Evolutionary conservation across 345 rosid genomes (phyloP).

Genomic region (Eucalyptus brandiana): DNA sequence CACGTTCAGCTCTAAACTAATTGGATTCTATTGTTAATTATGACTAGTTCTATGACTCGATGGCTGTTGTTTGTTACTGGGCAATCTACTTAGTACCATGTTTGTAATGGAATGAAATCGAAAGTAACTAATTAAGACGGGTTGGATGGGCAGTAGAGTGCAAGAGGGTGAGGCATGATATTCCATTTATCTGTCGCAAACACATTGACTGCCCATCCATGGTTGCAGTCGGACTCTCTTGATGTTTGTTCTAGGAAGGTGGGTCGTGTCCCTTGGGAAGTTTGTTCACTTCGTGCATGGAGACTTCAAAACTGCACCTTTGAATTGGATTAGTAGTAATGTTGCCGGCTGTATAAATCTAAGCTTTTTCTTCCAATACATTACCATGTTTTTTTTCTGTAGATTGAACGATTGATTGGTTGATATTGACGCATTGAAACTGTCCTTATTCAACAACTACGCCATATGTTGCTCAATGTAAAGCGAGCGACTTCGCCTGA

Average conservation of each 20-base stretch:
- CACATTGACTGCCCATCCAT: not conserved
- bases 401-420: not conserved
- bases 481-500: not conserved
- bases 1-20: not conserved
- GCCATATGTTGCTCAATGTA: not conserved
- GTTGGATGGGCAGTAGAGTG: not conserved
- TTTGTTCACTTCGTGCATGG: not conserved
- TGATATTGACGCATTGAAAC: not conserved
- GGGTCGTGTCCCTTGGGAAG: not conserved
- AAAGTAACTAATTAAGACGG: not conserved
- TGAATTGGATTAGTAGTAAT: not conserved
- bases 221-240: not conserved
- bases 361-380: not conserved
- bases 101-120: not conserved
- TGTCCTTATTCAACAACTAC: not conserved
- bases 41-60: not conserved
- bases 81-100: not conserved
- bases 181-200: not conserved
- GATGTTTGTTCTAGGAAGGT: not conserved
- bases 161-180: not conserved
- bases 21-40: not conserved
- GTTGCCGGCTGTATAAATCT: not conserved
- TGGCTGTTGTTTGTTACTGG: no score
- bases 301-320: not conserved
- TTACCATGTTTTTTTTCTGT: not conserved